Evolutionary conservation across 2,329 filamentous ascomycete species (phyloP), one percentile per base, ranked within the genome.

Genomic region (Fusarium sp.): DNA sequence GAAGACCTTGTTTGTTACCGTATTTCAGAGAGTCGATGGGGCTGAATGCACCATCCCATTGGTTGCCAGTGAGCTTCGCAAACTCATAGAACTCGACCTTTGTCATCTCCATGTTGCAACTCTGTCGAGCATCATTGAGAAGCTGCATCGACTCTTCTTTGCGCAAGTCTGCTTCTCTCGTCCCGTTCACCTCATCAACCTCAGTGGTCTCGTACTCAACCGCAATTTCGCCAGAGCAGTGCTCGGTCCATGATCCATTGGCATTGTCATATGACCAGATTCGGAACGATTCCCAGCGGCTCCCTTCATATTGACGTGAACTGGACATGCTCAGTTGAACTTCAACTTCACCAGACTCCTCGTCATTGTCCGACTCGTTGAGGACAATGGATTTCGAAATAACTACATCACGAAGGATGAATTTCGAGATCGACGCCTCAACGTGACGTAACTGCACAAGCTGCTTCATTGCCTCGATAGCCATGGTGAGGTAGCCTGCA

Each of bases 401-500:
- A 3, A 15, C 29, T 6, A 50, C 64, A 25, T 53, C 55, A 6
- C 61, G 64, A 18, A 67, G 52, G 18, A 56, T 45, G 45, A 67
- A 65, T n/a, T 40, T 55, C 18, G 24, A 24, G 14, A 67, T 53
- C 4, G 20, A n/a, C 12, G 11, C 25, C 2, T 20, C 14, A 12
- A 20, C 10, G n/a, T 42, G 30, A 18, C 61, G 45, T 32, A 65
- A 8, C 16, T 60, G 27, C 7, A 43, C 47, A 22, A 65, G 51
- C 16, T 68, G 65, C 4, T 45, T 52, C 40, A 63, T 46, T 9
- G 68, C 68, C 24, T 71, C 63, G 6, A 71, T 61, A 16, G 34
- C 68, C 68, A 71, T 71, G 6, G 32, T 46, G 5, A 71, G 40
- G 5, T 59, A 71, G 1, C 61, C 68, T 1, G 66, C 63, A 2